phyloP scores from a whole-genome alignment of 176 grass and related monocot species.

The Alloteropsis semialata region DNA sequence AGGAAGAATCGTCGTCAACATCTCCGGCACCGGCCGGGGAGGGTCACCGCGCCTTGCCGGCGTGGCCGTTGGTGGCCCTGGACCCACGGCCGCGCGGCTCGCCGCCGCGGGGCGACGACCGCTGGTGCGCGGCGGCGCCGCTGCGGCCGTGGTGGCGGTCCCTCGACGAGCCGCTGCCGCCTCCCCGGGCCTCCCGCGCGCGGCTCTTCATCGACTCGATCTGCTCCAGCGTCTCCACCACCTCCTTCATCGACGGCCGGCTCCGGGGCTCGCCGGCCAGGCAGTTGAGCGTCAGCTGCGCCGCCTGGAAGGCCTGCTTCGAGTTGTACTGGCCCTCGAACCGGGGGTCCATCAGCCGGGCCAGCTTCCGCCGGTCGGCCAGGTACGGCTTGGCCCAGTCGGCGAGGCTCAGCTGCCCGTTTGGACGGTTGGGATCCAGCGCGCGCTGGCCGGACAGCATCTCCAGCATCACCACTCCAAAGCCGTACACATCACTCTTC shows the following conservation, averaged over 20 bases:
- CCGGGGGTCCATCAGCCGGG: constrained; percentile 63
- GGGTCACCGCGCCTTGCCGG: constrained; percentile 16
- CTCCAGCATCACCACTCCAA: constrained; percentile 88
- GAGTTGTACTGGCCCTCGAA: constrained; percentile 78
- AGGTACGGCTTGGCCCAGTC: constrained; percentile 89
- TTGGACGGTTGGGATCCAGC: constrained; percentile 67
- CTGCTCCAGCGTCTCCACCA: constrained; percentile 55
- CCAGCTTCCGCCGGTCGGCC: constrained; percentile 55
- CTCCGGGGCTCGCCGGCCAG: constrained; percentile 64
- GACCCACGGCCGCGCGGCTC: constrained; percentile 1
- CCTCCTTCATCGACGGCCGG: constrained; percentile 84
- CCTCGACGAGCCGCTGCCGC: not conserved
- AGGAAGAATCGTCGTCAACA: constrained; percentile 30
- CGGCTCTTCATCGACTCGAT: constrained; percentile 51
- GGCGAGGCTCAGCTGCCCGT: constrained; percentile 53
- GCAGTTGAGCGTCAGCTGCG: constrained; percentile 66
- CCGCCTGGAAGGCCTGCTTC: constrained; percentile 71
- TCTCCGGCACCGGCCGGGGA: not conserved
- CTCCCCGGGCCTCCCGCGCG: constrained; percentile 38
- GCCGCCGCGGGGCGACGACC: constrained; percentile 7
- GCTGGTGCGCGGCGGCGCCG: constrained; percentile 1
- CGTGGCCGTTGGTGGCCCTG: constrained; percentile 2
- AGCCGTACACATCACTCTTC: constrained; percentile 89
- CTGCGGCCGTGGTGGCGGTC: constrained; percentile 26
- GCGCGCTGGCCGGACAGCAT: constrained; percentile 76